These are phyloP conservation scores for Trichoderma koningii DNA, from an alignment of 2,329 filamentous ascomycete genomes.

Conservation along the genomic window DNA sequence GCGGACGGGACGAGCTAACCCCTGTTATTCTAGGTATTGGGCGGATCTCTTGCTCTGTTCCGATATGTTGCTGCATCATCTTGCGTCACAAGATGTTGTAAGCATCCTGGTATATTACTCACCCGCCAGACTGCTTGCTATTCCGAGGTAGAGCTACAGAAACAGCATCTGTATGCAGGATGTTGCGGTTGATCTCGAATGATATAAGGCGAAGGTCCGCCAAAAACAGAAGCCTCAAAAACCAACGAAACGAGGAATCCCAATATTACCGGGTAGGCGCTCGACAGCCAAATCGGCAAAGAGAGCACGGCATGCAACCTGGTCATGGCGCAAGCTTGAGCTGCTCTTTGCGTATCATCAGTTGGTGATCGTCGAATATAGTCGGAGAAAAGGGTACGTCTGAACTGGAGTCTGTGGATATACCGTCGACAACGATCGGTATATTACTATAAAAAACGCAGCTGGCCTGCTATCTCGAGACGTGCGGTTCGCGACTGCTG, in stretches of 20 bases:
- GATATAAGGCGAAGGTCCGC: background rate
- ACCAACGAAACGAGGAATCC: background rate
- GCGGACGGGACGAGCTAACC: background rate
- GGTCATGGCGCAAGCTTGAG: constrained; percentile 17
- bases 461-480: background rate
- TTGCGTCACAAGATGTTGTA: background rate
- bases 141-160: background rate
- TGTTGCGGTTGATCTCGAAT: background rate
- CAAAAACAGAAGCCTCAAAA: background rate
- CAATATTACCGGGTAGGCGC: constrained; percentile 3
- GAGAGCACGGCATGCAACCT: constrained; percentile 20
- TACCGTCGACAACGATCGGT: background rate
- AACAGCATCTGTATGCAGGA: background rate
- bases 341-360: background rate
- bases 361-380: background rate
- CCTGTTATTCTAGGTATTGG: background rate
- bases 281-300: background rate
- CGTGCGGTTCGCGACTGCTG: background rate
- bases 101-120: background rate
- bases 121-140: background rate
- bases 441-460: too few relatives aligned
- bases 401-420: background rate
- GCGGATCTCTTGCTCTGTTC: background rate
- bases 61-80: background rate
- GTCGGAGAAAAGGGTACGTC: background rate